phyloP scores from a whole-genome alignment of 1,284 basidiomycete genomes.

The Coriolopsis trogii region DNA sequence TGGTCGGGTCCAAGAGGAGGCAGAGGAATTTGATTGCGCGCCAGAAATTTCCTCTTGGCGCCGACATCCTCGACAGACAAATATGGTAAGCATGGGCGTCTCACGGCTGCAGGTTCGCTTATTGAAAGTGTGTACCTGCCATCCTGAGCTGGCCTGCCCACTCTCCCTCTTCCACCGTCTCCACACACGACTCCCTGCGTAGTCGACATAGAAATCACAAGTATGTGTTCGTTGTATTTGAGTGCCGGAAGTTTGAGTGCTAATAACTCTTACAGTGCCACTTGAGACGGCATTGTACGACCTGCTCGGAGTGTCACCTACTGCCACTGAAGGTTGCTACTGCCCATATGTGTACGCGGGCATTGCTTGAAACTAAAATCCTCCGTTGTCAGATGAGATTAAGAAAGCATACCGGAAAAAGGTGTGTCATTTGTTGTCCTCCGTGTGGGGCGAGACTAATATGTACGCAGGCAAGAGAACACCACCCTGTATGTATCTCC shows the following conservation, averaged over 20 bases:
- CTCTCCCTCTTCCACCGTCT: constrained; percentile 1
- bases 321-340: constrained; percentile 67
- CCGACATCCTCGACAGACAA: too few relatives aligned
- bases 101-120: neutral
- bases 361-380: constrained; percentile 12
- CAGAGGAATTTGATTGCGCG: neutral
- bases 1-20: too few relatives aligned
- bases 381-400: constrained; percentile 69
- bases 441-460: constrained; percentile 24
- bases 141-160: neutral
- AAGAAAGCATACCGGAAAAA: constrained; percentile 93
- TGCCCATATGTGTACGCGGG: neutral
- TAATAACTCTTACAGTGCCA: constrained; percentile 52
- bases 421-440: constrained; percentile 43
- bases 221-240: neutral
- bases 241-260: neutral
- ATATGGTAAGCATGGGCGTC: constrained; percentile 1
- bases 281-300: constrained; percentile 81
- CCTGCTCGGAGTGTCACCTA: constrained; percentile 69
- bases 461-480: constrained; percentile 74
- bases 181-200: neutral
- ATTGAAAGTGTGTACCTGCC: too few relatives aligned
- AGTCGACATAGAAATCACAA: neutral
- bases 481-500: constrained; percentile 76
- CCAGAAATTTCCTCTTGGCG: neutral